Evolutionary conservation across 2,329 filamentous ascomycete genomes (phyloP), one percentile per base, ranked within the genome.

Genomic region (Cercospora sp.): DNA sequence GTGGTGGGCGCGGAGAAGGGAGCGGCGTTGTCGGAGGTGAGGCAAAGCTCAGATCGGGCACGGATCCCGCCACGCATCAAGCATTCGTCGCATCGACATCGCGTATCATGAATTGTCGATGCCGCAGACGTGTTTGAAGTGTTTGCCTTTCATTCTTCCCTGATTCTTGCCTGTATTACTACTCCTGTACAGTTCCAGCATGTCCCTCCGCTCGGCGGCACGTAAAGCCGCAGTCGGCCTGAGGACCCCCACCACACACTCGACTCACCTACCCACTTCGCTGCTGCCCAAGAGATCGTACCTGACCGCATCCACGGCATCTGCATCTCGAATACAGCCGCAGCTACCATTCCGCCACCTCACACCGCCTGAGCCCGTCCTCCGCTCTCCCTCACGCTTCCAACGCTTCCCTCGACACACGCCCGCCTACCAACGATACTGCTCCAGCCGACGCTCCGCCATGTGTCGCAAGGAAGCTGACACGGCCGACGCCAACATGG

Each of bases 381-480:
- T 60, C 60, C 63, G 42, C 26, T 60, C 13, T 18, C 64, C 51
- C 57, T 45, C 57, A 8, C 61, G 51, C 36, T 60, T 51, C 61
- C 18, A 33, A 39, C 53, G 63, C 55, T 62, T 64, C 62, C 55
- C 60, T 23, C 63, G 55, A 48, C 59, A 55, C 9, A 61, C 39
- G 3, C 36, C 48, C 36, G 60, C 60, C 20, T 55, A 61, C 55
- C 70, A 70, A 66, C 84, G 90, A 78, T 81, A 90, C 79, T 95
- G 92, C 81, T 94, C 92, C 64, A 91, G 90, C 80, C 87, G 89
- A 81, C 86, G 90, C 82, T 85, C 83, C 80, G 70, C 63, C 64
- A 94, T 94, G 89, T 92, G 90, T 81, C 87, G 86, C 79, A 82
- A 83, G 74, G 87, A 86, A 71, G 81, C 80, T 60, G 86, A 87